These are phyloP conservation scores for Rhodomyrtus tomentosa DNA, from an alignment of 345 rosid species.

Conservation along the genomic window DNA sequence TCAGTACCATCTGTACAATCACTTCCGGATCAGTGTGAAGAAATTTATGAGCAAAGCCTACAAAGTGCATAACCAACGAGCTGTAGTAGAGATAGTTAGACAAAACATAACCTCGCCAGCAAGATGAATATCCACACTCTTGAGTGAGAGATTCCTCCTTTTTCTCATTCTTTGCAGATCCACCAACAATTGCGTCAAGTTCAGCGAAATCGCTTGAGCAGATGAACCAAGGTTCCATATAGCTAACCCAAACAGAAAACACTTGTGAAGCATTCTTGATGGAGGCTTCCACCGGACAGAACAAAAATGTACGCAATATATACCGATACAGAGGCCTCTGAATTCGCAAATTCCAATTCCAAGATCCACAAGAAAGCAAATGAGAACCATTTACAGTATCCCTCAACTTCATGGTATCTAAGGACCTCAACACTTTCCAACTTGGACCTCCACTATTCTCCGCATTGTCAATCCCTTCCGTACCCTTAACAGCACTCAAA, in stretches of 20 bases:
- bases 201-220: constrained; percentile 50
- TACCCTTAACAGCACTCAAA: constrained; percentile 34
- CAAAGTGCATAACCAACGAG: constrained; percentile 85
- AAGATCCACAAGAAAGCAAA: constrained; percentile 4
- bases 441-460: constrained; percentile 29
- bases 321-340: constrained; percentile 79
- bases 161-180: constrained; percentile 23
- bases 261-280: constrained; percentile 81
- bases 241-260: constrained; percentile 66
- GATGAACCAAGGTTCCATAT: constrained; percentile 73
- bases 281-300: constrained; percentile 60
- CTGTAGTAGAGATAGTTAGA: constrained; percentile 84
- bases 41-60: constrained; percentile 93
- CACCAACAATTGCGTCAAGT: constrained; percentile 41
- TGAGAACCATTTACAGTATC: constrained; percentile 19
- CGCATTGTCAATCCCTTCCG: constrained; percentile 19
- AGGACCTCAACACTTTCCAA: constrained; percentile 19
- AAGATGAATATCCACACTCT: constrained; percentile 35
- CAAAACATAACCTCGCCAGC: constrained; percentile 68
- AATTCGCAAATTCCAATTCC: constrained; percentile 57
- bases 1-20: constrained; percentile 73
- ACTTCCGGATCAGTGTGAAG: constrained; percentile 75
- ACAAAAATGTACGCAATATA: constrained; percentile 70
- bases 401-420: constrained; percentile 25
- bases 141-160: constrained; percentile 19